Evolutionary conservation across 805 yeast genomes (phyloP), one percentile per base, ranked within the genome.

Genomic region (Yarrowia porcina): DNA sequence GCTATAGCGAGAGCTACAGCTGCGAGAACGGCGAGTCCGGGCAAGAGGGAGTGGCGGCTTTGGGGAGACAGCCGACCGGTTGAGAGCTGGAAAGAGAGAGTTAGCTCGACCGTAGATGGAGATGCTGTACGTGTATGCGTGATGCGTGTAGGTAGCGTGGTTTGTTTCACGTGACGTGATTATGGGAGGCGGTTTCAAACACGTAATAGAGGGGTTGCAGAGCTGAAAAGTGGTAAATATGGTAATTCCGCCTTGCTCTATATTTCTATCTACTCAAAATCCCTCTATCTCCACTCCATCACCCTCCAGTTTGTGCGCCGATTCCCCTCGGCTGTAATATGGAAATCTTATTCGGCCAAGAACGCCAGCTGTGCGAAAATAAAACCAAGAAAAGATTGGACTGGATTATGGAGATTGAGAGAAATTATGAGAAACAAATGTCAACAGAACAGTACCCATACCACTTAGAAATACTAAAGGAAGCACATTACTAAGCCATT

Each of bases 1-100:
- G 63, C 57, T 60, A 50, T 47, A 28, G 60, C 59, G 44, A 36
- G 30, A 10, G 59, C 59, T 52, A 52, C 59, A 52, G 59, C 59
- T 23, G 25, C 35, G 44, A 36, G 23, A 17, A 11, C 32, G 27
- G 33, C 42, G 59, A 35, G 59, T 35, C 32, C 59, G 32, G 25
- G 59, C 59, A 52, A 52, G 33, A 52, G 42, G 44, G 23, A 11
- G 44, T 35, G 59, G 59, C 59, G 59, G 59, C 59, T 52, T 23
- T 8, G 4, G n/a, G 12, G 28, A 11, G 28, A 13, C 21, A 32
- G 59, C 59, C 59, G 59, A 39, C 59, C 57, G 27, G 27, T 15
- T 15, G 6, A 21, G 20, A 20, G 27, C 38, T 30, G 54, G 15
- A 15, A 23, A 27, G 13, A 18, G 20, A 39, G n/a, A 25, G 27